Conservation (phyloP, 169 alveolate species). For the Cyclospora cayetanensis region DNA sequence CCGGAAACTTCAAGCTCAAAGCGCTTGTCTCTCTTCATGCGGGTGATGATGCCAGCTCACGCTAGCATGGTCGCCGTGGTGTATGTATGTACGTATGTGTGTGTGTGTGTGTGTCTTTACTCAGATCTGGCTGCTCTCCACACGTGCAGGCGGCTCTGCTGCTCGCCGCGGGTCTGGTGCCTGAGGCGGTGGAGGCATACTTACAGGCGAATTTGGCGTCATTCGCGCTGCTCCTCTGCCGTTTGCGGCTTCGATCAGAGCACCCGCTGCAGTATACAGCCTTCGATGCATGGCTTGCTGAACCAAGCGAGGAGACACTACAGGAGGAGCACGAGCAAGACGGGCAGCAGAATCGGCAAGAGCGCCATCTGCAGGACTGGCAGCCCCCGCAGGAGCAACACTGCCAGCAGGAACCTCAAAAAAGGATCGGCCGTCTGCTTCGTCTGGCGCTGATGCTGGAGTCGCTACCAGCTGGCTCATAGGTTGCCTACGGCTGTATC, state of each 20-base stretch:
- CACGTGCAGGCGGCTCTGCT: slow-evolving; percentile 30
- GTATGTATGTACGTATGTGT: too few relatives aligned
- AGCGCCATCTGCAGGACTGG: too few relatives aligned
- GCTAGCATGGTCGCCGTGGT: too few relatives aligned
- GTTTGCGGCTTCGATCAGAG: neutral
- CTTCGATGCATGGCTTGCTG: neutral
- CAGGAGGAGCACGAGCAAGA: slow-evolving; percentile 23
- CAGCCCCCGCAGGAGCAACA: slow-evolving; percentile 30
- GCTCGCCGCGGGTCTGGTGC: neutral
- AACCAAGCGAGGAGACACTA: neutral
- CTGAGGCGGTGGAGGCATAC: slow-evolving; percentile 18
- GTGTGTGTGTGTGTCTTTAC: too few relatives aligned
- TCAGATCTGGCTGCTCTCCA: neutral
- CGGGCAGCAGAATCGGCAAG: neutral
- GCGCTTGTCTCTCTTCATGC: neutral
- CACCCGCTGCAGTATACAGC: slow-evolving; percentile 27
- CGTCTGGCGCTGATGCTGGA: slow-evolving; percentile 46
- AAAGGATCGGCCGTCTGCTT: slow-evolving; percentile 6
- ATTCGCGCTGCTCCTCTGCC: neutral
- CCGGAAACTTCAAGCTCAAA: too few relatives aligned
- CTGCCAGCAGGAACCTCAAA: neutral
- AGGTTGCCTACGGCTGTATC: too few relatives aligned
- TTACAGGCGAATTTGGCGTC: neutral
- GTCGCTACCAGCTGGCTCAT: too few relatives aligned
- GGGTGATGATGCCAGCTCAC: slow-evolving; percentile 8